Evolutionary conservation across 2,329 filamentous ascomycete genomes (phyloP).

Genomic region (Niveomyces coronatus): DNA sequence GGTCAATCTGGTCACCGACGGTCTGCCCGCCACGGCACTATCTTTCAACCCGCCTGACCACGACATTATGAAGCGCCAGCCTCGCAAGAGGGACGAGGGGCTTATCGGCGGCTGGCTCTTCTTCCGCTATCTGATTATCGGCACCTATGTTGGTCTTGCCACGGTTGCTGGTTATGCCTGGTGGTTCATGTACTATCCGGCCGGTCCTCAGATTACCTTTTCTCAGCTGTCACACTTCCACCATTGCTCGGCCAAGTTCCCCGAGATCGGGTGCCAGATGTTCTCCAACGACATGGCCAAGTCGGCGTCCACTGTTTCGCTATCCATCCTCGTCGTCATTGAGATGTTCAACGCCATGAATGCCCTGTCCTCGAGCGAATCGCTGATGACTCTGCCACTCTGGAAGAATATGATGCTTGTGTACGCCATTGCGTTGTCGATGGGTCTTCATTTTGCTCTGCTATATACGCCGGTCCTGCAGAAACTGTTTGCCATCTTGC

Average conservation of each 20-base stretch:
- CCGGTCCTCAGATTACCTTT: constrained; percentile 85
- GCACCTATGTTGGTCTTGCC: constrained; percentile 85
- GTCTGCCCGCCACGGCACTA: constrained; percentile 87
- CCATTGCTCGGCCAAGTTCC: constrained; percentile 74
- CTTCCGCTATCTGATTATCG: constrained; percentile 94
- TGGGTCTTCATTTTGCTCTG: constrained; percentile 89
- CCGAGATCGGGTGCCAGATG: constrained; percentile 85
- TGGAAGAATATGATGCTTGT: constrained; percentile 99
- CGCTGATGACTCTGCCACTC: constrained; percentile 82
- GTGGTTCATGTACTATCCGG: constrained; percentile 97
- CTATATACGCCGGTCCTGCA: constrained; percentile 88
- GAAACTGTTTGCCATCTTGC: constrained; percentile 79
- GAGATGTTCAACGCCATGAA: constrained; percentile 99
- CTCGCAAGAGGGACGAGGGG: constrained; percentile 83
- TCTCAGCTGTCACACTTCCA: constrained; percentile 89
- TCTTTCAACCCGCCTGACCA: constrained; percentile 98
- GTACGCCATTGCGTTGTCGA: constrained; percentile 84
- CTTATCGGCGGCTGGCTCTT: constrained; percentile 95
- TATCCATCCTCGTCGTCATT: constrained; percentile 89
- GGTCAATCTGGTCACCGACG: constrained; percentile 98
- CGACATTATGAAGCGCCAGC: constrained; percentile 90
- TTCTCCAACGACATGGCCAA: constrained; percentile 80
- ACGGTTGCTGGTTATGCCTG: constrained; percentile 98
- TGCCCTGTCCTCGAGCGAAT: constrained; percentile 89
- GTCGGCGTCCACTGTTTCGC: constrained; percentile 82